Evolutionary conservation across 2,329 filamentous ascomycete species (phyloP).

Genomic region (Alternaria arborescens): DNA sequence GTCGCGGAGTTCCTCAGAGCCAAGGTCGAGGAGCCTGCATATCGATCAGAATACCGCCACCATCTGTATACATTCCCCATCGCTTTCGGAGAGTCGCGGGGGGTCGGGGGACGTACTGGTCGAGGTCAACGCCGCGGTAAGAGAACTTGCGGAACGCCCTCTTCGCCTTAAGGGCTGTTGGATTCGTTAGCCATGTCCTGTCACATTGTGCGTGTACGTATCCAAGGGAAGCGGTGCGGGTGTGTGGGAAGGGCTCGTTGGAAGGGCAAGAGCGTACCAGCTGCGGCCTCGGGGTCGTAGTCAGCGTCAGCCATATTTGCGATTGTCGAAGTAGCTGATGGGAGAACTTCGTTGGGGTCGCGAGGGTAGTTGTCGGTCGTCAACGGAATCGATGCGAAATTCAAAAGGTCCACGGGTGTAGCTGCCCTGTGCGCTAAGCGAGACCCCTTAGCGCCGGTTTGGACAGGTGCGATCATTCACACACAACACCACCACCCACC

Average conservation of each 20-base stretch:
- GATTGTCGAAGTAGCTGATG: constrained; percentile 57
- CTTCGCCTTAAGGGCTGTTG: constrained; percentile 95
- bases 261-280: constrained; percentile 63
- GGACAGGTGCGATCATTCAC: background rate
- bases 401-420: constrained; percentile 10
- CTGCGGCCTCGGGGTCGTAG: constrained; percentile 74
- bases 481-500: background rate
- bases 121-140: constrained; percentile 99
- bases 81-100: constrained; percentile 1
- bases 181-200: constrained; percentile 38
- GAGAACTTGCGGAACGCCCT: constrained; percentile 99
- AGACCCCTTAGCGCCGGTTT: constrained; percentile 15
- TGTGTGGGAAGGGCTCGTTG: constrained; percentile 21
- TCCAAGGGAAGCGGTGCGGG: constrained; percentile 12
- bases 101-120: constrained; percentile 76
- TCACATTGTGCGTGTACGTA: constrained; percentile 13
- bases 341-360: constrained; percentile 50
- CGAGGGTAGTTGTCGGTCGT: constrained; percentile 42
- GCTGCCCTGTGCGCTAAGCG: constrained; percentile 17
- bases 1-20: constrained; percentile 98
- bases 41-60: constrained; percentile 29
- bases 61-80: constrained; percentile 1
- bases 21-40: constrained; percentile 93
- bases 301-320: constrained; percentile 86
- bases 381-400: constrained; percentile 7